phyloP scores from a whole-genome alignment of 2,329 filamentous ascomycete species.

The Pseudogymnoascus sp. region DNA sequence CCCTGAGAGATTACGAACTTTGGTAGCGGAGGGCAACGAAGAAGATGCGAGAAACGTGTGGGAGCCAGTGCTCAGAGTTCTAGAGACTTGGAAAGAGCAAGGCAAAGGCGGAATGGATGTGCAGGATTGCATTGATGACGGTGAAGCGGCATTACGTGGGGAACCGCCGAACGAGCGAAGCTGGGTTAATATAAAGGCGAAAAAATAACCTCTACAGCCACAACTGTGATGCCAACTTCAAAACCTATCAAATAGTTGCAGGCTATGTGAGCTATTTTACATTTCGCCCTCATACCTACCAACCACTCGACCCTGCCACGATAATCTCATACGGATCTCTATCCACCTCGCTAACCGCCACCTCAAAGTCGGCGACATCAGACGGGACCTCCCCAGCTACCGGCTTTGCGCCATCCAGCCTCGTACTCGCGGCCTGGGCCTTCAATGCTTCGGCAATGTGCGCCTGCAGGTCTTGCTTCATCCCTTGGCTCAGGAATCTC shows the following conservation, averaged over 20 bases:
- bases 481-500: constrained; percentile 66
- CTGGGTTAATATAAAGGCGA: constrained; percentile 19
- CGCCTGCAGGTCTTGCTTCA: constrained; percentile 59
- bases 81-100: constrained; percentile 28
- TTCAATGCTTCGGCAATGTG: constrained; percentile 52
- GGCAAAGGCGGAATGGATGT: constrained; percentile 29
- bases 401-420: constrained; percentile 21
- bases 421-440: constrained; percentile 33
- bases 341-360: constrained; percentile 73
- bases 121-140: constrained; percentile 29
- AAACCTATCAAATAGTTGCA: not conserved
- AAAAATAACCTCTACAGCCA: constrained; percentile 9
- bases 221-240: not conserved
- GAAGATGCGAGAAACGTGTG: constrained; percentile 55
- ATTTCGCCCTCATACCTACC: not conserved
- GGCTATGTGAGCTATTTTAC: not conserved
- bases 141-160: constrained; percentile 25
- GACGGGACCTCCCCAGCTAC: constrained; percentile 17
- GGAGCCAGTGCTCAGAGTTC: constrained; percentile 30
- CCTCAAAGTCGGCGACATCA: constrained; percentile 32
- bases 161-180: constrained; percentile 18
- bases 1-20: constrained; percentile 43
- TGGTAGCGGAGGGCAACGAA: constrained; percentile 53
- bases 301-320: constrained; percentile 1
- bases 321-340: constrained; percentile 83